phyloP scores from a whole-genome alignment of 2,329 filamentous ascomycete genomes.

The Coniochaeta sp. region DNA sequence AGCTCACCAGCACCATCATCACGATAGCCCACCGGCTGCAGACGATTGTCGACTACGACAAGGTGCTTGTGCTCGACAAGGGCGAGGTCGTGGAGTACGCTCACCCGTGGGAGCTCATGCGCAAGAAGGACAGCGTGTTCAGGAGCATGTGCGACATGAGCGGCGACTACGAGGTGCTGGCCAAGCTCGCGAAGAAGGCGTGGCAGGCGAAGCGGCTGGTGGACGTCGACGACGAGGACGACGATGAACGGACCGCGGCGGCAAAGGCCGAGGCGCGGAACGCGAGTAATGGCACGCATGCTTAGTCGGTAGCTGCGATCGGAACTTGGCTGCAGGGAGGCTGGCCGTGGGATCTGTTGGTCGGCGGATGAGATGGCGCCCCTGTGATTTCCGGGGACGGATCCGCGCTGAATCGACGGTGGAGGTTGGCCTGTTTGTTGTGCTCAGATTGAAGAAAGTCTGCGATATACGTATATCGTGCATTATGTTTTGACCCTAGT shows the following conservation, averaged over 20 bases:
- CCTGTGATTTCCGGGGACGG: not conserved
- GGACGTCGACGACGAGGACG: slow-evolving; percentile 25
- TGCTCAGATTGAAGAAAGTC: not conserved
- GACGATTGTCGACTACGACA: slow-evolving; percentile 97
- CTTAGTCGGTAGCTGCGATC: not conserved
- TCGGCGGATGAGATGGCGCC: not conserved
- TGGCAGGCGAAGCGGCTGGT: slow-evolving; percentile 31
- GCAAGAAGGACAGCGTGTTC: slow-evolving; percentile 59
- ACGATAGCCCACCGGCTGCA: slow-evolving; percentile 94
- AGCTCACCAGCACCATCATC: slow-evolving; percentile 86
- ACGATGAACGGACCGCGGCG: slow-evolving; percentile 3
- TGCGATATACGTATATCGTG: not conserved
- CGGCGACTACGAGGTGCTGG: slow-evolving; percentile 45
- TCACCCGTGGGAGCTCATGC: slow-evolving; percentile 78
- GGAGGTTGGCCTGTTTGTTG: not conserved
- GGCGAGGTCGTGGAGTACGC: slow-evolving; percentile 82
- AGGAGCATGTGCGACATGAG: slow-evolving; percentile 59
- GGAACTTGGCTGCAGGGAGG: not conserved
- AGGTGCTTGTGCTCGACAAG: slow-evolving; percentile 89
- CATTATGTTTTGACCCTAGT: not conserved
- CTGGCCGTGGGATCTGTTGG: not conserved
- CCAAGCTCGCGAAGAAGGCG: slow-evolving; percentile 48
- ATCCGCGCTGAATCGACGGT: not conserved
- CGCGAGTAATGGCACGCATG: not conserved
- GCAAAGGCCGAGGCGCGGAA: not conserved